Evolutionary conservation across 768 basidiomycete genomes (phyloP), one percentile per base, ranked within the genome.

Genomic region (Suillus paluster): DNA sequence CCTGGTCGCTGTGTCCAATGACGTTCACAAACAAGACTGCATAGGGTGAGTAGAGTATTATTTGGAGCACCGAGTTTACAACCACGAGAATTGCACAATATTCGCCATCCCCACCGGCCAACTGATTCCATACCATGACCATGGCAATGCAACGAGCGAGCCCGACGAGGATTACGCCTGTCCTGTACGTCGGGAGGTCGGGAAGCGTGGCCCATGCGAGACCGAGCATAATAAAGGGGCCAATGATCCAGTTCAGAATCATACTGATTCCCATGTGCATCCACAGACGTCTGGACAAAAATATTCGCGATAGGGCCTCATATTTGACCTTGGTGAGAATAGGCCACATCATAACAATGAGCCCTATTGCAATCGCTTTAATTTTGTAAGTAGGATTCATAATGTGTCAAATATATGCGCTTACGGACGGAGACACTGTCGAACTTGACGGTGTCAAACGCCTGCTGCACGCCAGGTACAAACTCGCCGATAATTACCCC

Each of bases 311-410:
- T 1, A 95, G 80, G 1, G 76, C 71, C 71, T 94, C 93, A 71
- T 91, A 94, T 69, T 89, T 88, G 11, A 93, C 88, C 75, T 87
- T 88, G 49, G 87, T 86, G 58, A 89, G 82, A 41, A 88, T 83
- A 2, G 92, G 93, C 90, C 91, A 93, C 90, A 94, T 94, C 86
- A 95, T 95, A 57, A 94, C 78, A 19, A 94, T 84, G 41, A 95
- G 83, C 1, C 92, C 94, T 45, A 94, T 79, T 17, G 88, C 88
- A 50, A 94, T 91, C 1, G 92, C 92, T 94, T 27, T 41, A 34
- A 38, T 21, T n/a, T 36, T 58, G 23, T 17, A 25, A 21, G 36
- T 19, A 39, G 11, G 6, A 21, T 59, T 19, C 27, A 41, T 38
- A 8, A 46, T 1, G 10, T 21, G 21, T 36, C 5, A 12, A 48